Percentiles rank a stretch among this genome's conserved stretches.
phyloP scores from a whole-genome alignment of 2,329 filamentous ascomycete species.

The Mollisiaceae sp. region DNA sequence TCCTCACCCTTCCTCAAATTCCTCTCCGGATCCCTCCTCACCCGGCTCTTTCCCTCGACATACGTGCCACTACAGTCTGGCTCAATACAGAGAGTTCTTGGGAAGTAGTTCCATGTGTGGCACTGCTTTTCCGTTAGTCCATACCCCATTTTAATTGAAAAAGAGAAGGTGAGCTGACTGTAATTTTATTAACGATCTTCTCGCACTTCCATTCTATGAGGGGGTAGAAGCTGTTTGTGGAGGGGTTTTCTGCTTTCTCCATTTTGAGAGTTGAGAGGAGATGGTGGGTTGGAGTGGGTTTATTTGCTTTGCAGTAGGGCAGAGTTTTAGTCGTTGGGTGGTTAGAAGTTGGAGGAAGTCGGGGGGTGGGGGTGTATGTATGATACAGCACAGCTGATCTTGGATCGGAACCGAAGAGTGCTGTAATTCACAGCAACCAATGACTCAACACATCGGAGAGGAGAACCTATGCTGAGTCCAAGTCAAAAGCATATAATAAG shows the following conservation, averaged over 20 bases:
- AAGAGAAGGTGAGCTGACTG: neutral
- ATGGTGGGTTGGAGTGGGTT: neutral
- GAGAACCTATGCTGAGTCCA: too few species aligned
- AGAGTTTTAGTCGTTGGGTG: too few species aligned
- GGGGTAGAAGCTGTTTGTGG: neutral
- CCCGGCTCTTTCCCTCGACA: neutral
- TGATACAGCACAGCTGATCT: too few species aligned
- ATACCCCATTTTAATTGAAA: neutral
- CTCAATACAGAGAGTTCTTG: neutral
- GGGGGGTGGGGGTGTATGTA: too few species aligned
- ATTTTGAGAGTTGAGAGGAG: neutral
- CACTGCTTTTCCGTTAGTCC: neutral
- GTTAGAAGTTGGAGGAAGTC: too few species aligned
- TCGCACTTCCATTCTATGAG: conserved; percentile 1
- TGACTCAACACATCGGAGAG: too few species aligned
- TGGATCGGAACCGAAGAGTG: too few species aligned
- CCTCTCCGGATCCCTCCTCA: neutral
- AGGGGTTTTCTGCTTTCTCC: neutral
- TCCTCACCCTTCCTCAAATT: neutral
- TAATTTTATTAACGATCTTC: neutral
- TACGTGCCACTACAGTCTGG: neutral
- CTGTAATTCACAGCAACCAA: too few species aligned
- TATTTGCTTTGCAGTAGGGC: neutral
- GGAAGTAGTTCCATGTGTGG: neutral
- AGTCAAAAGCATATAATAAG: too few species aligned